Evolutionary conservation across 73 alveolate species (phyloP), one percentile per base, ranked within the genome.

Genomic region (Paramecium sonneborni): DNA sequence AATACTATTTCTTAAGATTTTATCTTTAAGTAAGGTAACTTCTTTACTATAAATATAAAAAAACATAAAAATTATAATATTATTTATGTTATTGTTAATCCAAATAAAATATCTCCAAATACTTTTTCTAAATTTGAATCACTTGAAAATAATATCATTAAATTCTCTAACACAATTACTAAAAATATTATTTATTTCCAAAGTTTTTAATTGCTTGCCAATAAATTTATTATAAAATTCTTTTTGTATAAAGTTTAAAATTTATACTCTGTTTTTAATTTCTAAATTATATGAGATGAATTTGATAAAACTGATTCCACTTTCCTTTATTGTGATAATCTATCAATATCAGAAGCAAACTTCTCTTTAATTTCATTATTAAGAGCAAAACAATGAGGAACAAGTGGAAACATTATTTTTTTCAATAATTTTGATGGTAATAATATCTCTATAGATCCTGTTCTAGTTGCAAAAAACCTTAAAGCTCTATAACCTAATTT

Each of bases 341-440:
- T 38, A 44, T 79, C 72, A 12, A 79, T 44, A 20, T 46, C 74
- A 46, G 44, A 10, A 41, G 69, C 26, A 44, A 79, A 79, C 56
- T 79, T 79, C 44, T 79, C 74, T 79, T 79, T 79, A 21, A 79
- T 79, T 44, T 1, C 26, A 23, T 79, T 34, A 41, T 38, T 26
- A 9, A 79, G 55, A 41, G 55, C 74, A 79, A 79, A 79, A 79
- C 90, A 79, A 46, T 79, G 90, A 41, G 90, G 90, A n/a, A 79
- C 55, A 21, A 79, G 48, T 11, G 90, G 90, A 34, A 79, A 79
- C 41, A 79, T 44, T 1, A 79, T 20, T 62, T 46, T 43, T 46
- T 46, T 79, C 21, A 79, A 10, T 12, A 20, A 24, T 18, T 79
- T 46, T 9, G 44, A 38, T 38, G 35, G 20, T 24, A 79, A 34